Conservation (phyloP, 768 basidiomycete genomes). For the Lentinula guzmanii region DNA sequence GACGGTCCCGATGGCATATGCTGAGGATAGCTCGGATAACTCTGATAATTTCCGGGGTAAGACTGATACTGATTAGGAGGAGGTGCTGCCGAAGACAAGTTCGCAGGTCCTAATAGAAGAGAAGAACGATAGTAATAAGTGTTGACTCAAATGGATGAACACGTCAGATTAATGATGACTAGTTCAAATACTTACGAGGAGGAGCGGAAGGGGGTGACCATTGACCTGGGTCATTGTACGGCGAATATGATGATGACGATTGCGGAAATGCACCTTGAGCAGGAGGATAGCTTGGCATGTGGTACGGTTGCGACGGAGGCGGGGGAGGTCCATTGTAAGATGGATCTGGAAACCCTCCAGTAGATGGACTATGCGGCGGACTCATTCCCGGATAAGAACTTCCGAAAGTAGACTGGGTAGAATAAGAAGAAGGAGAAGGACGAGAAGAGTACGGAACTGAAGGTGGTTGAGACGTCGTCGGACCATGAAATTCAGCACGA, state of each 20-base stretch:
- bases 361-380: not conserved
- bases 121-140: not conserved
- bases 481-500: slow-evolving; percentile 2
- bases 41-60: not conserved
- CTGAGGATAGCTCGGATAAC: not conserved
- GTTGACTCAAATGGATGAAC: slow-evolving; percentile 4
- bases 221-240: slow-evolving; percentile 7
- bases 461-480: slow-evolving; percentile 1
- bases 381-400: slow-evolving; percentile 2
- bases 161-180: not conserved
- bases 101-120: not conserved
- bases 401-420: slow-evolving; percentile 6
- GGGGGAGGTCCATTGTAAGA: not conserved
- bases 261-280: not conserved
- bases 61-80: slow-evolving; percentile 9
- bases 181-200: slow-evolving; percentile 27
- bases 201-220: slow-evolving; percentile 24
- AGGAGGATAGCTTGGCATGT: slow-evolving; percentile 1
- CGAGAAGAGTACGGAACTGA: slow-evolving; percentile 4
- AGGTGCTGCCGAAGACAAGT: not conserved
- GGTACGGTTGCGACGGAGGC: slow-evolving; percentile 4
- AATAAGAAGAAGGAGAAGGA: slow-evolving; percentile 1
- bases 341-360: not conserved
- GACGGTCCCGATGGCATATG: slow-evolving; percentile 20
- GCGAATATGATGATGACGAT: not conserved